A percentile compares a stretch with the other conserved stretches of the same genome.
phyloP scores from a whole-genome alignment of 768 basidiomycete genomes.

The Agrocybe praecox region DNA sequence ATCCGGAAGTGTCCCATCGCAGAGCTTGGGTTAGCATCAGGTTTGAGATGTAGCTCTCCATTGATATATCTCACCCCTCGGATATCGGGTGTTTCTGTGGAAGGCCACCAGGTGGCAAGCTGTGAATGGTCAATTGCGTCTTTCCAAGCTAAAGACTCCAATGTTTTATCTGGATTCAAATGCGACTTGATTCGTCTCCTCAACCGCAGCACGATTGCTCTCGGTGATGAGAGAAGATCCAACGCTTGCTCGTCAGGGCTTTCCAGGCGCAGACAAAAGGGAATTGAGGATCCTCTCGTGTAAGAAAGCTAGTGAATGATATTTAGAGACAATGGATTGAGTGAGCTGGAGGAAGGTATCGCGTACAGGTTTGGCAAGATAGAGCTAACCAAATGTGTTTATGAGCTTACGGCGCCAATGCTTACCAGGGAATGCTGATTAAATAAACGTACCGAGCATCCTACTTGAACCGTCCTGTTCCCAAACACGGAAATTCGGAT shows the following conservation, averaged over 20 bases:
- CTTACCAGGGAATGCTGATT: neutral
- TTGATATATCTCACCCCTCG: conserved; percentile 23
- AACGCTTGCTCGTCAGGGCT: conserved; percentile 34
- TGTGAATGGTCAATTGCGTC: conserved; percentile 17
- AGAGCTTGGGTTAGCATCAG: conserved; percentile 37
- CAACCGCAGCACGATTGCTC: conserved; percentile 30
- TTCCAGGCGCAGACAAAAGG: conserved; percentile 31
- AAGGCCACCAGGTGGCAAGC: conserved; percentile 20
- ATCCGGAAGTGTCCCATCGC: conserved; percentile 39
- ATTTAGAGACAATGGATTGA: neutral
- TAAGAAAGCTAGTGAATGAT: conserved; percentile 33
- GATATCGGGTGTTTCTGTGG: conserved; percentile 17
- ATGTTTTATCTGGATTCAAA: conserved; percentile 22
- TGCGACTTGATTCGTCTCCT: conserved; percentile 14
- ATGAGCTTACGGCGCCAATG: neutral
- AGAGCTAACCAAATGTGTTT: conserved; percentile 27
- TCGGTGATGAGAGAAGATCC: conserved; percentile 33
- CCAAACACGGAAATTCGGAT: conserved; percentile 31
- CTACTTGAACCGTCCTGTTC: conserved; percentile 27
- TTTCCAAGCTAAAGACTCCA: conserved; percentile 11
- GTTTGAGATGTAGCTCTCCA: conserved; percentile 39
- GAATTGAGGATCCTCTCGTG: conserved; percentile 42
- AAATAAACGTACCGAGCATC: conserved; percentile 32
- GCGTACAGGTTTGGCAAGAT: conserved; percentile 41
- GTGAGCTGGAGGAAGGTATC: neutral